Conservation (phyloP, 73 alveolate species). For the Paramecium tetraurelia region DNA sequence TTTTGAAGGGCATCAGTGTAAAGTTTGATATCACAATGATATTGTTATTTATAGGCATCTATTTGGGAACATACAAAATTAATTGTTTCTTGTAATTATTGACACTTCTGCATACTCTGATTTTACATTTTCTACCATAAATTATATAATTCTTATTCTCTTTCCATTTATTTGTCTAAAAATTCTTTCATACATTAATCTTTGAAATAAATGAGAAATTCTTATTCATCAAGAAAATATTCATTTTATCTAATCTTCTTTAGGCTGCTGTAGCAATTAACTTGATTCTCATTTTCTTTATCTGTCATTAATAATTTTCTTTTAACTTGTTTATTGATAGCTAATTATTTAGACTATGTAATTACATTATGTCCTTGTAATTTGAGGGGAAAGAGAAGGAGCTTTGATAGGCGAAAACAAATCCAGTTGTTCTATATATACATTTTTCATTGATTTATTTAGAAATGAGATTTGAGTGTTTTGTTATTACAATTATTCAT, state of each 20-base stretch:
- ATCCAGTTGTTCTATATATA: background rate
- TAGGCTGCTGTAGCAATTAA: background rate
- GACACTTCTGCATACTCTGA: background rate
- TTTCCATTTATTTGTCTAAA: background rate
- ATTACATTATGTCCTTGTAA: background rate
- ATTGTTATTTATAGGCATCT: background rate
- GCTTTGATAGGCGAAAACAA: background rate
- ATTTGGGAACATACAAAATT: background rate
- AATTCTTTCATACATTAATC: background rate
- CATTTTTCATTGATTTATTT: background rate
- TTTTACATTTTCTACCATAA: background rate
- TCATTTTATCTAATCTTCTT: background rate
- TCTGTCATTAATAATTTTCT: background rate
- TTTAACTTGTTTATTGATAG: background rate
- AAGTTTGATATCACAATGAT: background rate
- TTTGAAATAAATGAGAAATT: background rate
- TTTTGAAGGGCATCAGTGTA: background rate
- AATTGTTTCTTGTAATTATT: background rate
- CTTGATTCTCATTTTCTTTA: background rate
- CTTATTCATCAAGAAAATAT: slow-evolving; percentile 7
- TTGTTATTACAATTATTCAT: background rate
- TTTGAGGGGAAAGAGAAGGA: background rate
- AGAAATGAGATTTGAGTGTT: background rate
- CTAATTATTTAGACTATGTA: background rate
- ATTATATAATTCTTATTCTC: background rate